Evolutionary conservation across 257 asterid species (phyloP), one percentile per base, ranked within the genome.

Genomic region (Leptodermis oblonga): DNA sequence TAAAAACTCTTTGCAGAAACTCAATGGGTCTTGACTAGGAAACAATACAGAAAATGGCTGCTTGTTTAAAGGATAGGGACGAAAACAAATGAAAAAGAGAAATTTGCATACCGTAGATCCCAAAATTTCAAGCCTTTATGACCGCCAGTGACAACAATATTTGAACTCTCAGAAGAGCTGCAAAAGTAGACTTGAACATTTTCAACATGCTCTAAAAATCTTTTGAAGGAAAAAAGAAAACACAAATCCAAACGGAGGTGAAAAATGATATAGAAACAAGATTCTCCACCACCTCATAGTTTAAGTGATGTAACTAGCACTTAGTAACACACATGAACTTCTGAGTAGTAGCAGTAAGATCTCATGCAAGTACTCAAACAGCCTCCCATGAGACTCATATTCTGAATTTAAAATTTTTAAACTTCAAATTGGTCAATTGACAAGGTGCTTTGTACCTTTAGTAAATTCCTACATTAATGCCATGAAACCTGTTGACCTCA

Each of bases 111-210:
- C 97, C 97, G 88, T 69, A 90, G 72, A 77, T 93, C 96, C 97
- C 99, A 93, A 80, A 88, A 87, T 74, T 87, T 90, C 74, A 87
- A 80, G 75, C 99, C 94, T 81, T 82, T 90, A 67, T 79, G 76
- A 70, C 97, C 94, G 25, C 86, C 88, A 52, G 90, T 73, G 70
- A 85, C 84, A 70, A 93, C 71, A 46, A 88, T 67, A 77, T 90
- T 85, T 75, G 87, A 77, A 76, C 81, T 66, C 70, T 87, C 96
- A 30, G 82, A 76, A 67, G 76, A 80, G 64, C 99, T 93, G 95
- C 88, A 86, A 70, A 71, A 31, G 51, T 67, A 46, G 17, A 66
- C 48, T 59, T 28, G 52, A 52, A 58, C 18, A 39, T 26, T 42
- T 61, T 31, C 36, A 72, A 37, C 28, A 78, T 22, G 33, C 45